Percentiles rank a stretch among this genome's conserved stretches.
Conservation (phyloP, 73 alveolate genomes). For the Breviolum minutum region DNA sequence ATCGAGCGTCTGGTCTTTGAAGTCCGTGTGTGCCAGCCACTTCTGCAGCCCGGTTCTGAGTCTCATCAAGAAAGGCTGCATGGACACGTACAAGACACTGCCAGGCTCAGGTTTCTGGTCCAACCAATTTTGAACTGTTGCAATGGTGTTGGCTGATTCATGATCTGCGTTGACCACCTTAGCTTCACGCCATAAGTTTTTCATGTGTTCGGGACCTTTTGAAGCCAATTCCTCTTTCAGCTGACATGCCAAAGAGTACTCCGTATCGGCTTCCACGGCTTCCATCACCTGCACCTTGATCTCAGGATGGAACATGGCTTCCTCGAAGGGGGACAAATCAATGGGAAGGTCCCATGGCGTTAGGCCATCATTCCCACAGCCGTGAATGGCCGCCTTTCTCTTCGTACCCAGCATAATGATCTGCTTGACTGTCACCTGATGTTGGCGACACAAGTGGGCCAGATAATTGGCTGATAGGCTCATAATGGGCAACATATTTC, state of each 20-base stretch:
- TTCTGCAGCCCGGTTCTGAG: background rate
- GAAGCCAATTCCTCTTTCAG: background rate
- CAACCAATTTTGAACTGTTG: background rate
- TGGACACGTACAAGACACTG: background rate
- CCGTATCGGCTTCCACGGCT: background rate
- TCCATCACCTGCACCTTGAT: background rate
- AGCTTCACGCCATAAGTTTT: background rate
- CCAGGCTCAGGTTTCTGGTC: background rate
- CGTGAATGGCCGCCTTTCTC: background rate
- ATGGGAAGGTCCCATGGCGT: background rate
- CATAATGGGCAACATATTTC: background rate
- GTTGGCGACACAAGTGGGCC: background rate
- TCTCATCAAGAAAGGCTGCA: background rate
- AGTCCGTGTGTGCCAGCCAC: background rate
- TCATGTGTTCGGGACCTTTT: background rate
- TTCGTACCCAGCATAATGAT: background rate
- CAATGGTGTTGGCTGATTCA: background rate
- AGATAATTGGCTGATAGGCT: background rate
- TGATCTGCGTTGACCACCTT: background rate
- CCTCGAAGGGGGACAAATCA: background rate
- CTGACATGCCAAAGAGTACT: background rate
- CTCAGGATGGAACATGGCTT: background rate
- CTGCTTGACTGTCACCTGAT: background rate
- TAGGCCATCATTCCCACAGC: background rate
- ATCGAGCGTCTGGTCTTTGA: background rate